Conservation (phyloP, 495 filamentous ascomycete species). For the Aspergillus kassunensis region DNA sequence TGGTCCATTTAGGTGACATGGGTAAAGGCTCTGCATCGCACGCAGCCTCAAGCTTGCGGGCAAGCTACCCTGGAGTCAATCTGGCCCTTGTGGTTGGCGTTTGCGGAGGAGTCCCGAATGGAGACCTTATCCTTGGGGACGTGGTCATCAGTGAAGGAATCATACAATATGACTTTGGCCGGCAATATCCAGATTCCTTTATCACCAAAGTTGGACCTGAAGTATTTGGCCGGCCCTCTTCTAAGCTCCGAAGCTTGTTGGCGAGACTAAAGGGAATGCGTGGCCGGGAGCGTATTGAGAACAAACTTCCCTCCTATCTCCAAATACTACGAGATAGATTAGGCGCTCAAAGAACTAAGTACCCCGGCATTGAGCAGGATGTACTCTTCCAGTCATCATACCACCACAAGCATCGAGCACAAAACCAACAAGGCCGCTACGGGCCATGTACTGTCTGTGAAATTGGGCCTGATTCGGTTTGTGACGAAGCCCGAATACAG, state of each 20-base stretch:
- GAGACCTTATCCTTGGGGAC: constrained; percentile 37
- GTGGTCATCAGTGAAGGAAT: constrained; percentile 31
- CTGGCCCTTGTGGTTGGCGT: constrained; percentile 28
- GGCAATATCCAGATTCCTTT: constrained; percentile 19
- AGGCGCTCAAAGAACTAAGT: background rate
- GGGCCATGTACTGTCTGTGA: background rate
- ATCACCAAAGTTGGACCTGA: constrained; percentile 15
- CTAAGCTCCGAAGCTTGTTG: constrained; percentile 20
- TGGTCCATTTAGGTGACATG: constrained; percentile 18
- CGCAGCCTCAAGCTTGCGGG: constrained; percentile 14
- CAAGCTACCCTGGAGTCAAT: constrained; percentile 18
- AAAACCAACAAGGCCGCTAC: background rate
- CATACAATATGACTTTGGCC: constrained; percentile 31
- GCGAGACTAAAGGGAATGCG: constrained; percentile 5
- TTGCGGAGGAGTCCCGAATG: constrained; percentile 28
- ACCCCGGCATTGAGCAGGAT: constrained; percentile 20
- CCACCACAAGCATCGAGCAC: constrained; percentile 17
- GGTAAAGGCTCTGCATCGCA: constrained; percentile 19
- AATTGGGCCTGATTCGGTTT: background rate
- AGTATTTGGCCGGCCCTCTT: background rate
- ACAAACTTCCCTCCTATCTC: background rate
- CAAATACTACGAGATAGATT: background rate
- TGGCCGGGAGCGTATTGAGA: background rate
- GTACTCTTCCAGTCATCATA: constrained; percentile 16
- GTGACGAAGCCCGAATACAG: background rate